Evolutionary conservation across 805 yeast genomes (phyloP).

Genomic region (Middelhovenomyces tepae): DNA sequence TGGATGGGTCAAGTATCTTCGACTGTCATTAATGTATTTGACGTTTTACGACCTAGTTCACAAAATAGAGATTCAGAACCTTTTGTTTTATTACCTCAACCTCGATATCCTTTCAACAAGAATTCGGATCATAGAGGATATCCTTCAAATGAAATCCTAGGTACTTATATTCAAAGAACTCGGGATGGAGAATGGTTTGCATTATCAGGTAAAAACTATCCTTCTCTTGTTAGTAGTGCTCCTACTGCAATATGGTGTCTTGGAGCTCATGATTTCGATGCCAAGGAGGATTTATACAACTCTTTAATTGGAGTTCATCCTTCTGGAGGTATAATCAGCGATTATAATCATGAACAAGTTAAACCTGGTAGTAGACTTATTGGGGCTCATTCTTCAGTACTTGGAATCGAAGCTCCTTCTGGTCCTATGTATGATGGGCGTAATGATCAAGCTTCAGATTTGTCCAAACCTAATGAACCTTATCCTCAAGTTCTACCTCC

Average conservation of each 20-base stretch:
- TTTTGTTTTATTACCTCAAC: slow-evolving; percentile 31
- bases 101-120: slow-evolving; percentile 17
- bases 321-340: too few species aligned
- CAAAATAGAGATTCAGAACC: slow-evolving; percentile 11
- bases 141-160: slow-evolving; percentile 25
- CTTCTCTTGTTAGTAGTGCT: slow-evolving; percentile 73
- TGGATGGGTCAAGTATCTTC: slow-evolving; percentile 75
- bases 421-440: too few species aligned
- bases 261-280: slow-evolving; percentile 4
- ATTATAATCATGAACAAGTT: too few species aligned
- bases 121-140: too few species aligned
- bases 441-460: too few species aligned
- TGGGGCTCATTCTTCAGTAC: too few species aligned
- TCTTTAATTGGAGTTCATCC: slow-evolving; percentile 21
- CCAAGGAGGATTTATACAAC: slow-evolving; percentile 7
- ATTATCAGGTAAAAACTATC: slow-evolving; percentile 66
- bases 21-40: slow-evolving; percentile 71
- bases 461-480: too few species aligned
- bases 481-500: slow-evolving; percentile 5
- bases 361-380: too few species aligned
- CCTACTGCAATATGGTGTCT: slow-evolving; percentile 58
- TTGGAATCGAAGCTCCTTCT: too few species aligned
- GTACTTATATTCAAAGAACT: slow-evolving; percentile 62
- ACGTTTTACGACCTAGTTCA: slow-evolving; percentile 38
- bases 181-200: slow-evolving; percentile 69